phyloP scores from a whole-genome alignment of 176 grass and related monocot species.

The Zea luxurians region DNA sequence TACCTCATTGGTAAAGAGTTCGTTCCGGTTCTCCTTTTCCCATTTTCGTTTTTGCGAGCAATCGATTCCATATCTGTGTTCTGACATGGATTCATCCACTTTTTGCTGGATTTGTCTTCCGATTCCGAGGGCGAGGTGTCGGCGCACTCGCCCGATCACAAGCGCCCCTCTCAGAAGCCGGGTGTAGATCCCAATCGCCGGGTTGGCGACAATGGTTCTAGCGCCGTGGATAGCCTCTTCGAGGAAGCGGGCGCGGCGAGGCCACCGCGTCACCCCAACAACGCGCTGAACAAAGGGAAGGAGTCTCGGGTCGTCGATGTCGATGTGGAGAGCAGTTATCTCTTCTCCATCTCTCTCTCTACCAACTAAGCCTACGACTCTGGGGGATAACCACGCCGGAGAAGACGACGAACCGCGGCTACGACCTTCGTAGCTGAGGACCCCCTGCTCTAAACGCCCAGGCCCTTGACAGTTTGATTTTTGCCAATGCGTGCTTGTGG shows the following conservation, averaged over 20 bases:
- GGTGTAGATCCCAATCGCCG: background rate
- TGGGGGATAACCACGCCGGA: too few relatives aligned
- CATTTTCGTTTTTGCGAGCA: background rate
- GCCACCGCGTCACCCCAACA: background rate
- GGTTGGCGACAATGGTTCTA: background rate
- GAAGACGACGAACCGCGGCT: too few relatives aligned
- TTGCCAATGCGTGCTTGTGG: background rate
- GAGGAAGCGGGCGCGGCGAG: slow-evolving; percentile 18
- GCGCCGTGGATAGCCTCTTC: background rate
- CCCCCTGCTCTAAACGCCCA: too few relatives aligned
- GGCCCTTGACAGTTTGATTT: too few relatives aligned
- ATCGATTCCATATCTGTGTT: background rate
- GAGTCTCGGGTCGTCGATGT: slow-evolving; percentile 27
- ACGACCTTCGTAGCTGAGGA: too few relatives aligned
- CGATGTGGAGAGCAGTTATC: background rate
- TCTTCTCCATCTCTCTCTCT: too few relatives aligned
- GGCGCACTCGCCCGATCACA: slow-evolving; percentile 35
- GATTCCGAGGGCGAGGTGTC: slow-evolving; percentile 33
- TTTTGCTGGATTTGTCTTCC: slow-evolving; percentile 32
- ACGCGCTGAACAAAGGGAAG: slow-evolving; percentile 35
- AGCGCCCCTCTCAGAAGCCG: slow-evolving; percentile 12
- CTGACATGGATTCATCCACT: background rate
- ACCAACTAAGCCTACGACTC: too few relatives aligned
- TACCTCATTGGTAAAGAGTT: too few relatives aligned
- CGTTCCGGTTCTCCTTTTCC: background rate